Evolutionary conservation across 441 rosid species (phyloP).

Genomic region (Eutrema salsugineum): DNA sequence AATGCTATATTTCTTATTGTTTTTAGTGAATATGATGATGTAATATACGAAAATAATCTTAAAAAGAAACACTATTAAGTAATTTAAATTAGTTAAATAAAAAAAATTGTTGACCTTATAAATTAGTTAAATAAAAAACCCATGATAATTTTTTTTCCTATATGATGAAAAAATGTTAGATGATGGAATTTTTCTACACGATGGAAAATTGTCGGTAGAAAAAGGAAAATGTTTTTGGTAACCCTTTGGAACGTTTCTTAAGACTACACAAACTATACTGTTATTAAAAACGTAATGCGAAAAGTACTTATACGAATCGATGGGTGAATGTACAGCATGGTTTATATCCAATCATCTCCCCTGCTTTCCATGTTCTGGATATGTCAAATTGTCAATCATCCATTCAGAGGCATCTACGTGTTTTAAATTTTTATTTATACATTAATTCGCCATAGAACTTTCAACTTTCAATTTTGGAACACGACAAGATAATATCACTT

Average conservation of each 20-base stretch:
- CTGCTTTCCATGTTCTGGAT: neutral
- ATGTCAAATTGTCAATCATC: neutral
- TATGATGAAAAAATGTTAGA: too few relatives aligned
- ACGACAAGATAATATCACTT: neutral
- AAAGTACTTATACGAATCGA: neutral
- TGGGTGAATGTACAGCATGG: slow-evolving; percentile 10
- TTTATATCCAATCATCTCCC: slow-evolving; percentile 8
- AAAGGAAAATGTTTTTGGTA: neutral
- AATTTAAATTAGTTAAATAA: too few relatives aligned
- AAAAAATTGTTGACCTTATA: too few relatives aligned
- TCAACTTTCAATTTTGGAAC: neutral
- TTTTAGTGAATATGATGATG: too few relatives aligned
- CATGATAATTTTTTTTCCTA: too few relatives aligned
- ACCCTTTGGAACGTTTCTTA: neutral
- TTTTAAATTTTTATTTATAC: neutral
- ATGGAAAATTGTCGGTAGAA: too few relatives aligned
- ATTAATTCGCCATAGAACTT: neutral
- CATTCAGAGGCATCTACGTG: slow-evolving; percentile 2
- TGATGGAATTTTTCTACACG: too few relatives aligned
- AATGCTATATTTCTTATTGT: too few relatives aligned
- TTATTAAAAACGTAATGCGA: neutral
- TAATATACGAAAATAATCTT: too few relatives aligned
- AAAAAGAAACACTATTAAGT: too few relatives aligned
- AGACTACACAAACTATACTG: neutral
- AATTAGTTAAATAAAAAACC: too few relatives aligned